Evolutionary conservation across 495 filamentous ascomycete species (phyloP).

Genomic region (Penicillium psychrofluorescens): DNA sequence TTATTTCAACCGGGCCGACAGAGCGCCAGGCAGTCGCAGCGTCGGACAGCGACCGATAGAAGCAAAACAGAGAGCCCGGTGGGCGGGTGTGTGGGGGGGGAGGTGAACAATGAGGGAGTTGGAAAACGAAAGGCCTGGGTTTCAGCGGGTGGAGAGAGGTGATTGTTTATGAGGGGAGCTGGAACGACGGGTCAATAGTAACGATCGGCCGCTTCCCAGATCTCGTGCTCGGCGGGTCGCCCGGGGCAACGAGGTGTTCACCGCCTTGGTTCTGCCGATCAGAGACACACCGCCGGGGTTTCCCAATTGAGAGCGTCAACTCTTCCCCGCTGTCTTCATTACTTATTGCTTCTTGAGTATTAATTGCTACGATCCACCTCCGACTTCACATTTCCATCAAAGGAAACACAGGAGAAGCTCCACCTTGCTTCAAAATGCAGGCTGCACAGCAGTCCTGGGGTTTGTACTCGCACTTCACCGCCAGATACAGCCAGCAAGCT

Average conservation of each 20-base stretch:
- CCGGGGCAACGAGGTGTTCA: neutral
- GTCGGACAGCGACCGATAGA: conserved; percentile 12
- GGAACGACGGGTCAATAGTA: neutral
- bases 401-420: neutral
- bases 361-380: too few relatives aligned
- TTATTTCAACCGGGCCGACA: conserved; percentile 10
- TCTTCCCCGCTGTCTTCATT: conserved; percentile 10
- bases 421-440: conserved; percentile 32
- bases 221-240: too few relatives aligned
- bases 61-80: conserved; percentile 15
- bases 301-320: too few relatives aligned
- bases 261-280: conserved; percentile 21
- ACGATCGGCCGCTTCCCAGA: too few relatives aligned
- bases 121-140: too few relatives aligned
- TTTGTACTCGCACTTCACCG: conserved; percentile 16
- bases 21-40: conserved; percentile 5
- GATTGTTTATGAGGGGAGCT: conserved; percentile 22
- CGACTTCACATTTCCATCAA: too few relatives aligned
- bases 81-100: conserved; percentile 1
- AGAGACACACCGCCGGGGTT: conserved; percentile 13
- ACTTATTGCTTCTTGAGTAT: neutral
- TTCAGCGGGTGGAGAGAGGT: conserved; percentile 10
- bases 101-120: too few relatives aligned
- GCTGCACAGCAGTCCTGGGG: conserved; percentile 56
- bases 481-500: conserved; percentile 2